Evolutionary conservation across 2,329 filamentous ascomycete genomes (phyloP).

Genomic region (Corniculantispora saksenae): DNA sequence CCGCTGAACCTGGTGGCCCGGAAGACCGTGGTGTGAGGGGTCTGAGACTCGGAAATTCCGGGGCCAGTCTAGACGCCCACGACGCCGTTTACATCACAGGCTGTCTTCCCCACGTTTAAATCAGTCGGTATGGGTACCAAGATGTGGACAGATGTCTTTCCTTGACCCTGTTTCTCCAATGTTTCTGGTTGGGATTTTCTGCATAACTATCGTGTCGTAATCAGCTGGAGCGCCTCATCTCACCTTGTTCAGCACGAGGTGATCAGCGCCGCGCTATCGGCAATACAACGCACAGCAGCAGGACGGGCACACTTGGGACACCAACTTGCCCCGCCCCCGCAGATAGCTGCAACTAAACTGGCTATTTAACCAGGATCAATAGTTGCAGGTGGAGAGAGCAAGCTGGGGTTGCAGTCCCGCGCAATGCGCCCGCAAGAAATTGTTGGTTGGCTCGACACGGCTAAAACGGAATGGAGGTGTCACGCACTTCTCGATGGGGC

Average conservation of each 20-base stretch:
- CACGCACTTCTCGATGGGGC: background rate
- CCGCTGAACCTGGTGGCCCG: background rate
- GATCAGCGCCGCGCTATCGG: background rate
- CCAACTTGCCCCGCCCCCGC: background rate
- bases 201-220: background rate
- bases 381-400: background rate
- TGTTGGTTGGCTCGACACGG: background rate
- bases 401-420: background rate
- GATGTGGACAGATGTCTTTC: too few species aligned
- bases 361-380: too few species aligned
- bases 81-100: background rate
- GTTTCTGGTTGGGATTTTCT: background rate
- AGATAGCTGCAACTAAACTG: background rate
- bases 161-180: too few species aligned
- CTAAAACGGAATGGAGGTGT: background rate
- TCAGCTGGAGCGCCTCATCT: background rate
- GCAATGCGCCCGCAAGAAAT: background rate
- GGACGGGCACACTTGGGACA: background rate
- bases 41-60: background rate
- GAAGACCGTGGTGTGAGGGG: slow-evolving; percentile 1
- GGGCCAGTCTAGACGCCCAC: background rate
- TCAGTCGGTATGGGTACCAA: background rate
- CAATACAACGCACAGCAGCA: background rate
- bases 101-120: too few species aligned
- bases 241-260: background rate